Percentiles rank a stretch among this genome's conserved stretches.
phyloP scores from a whole-genome alignment of 768 basidiomycete species.

The Phylloporus rhodoxanthus region DNA sequence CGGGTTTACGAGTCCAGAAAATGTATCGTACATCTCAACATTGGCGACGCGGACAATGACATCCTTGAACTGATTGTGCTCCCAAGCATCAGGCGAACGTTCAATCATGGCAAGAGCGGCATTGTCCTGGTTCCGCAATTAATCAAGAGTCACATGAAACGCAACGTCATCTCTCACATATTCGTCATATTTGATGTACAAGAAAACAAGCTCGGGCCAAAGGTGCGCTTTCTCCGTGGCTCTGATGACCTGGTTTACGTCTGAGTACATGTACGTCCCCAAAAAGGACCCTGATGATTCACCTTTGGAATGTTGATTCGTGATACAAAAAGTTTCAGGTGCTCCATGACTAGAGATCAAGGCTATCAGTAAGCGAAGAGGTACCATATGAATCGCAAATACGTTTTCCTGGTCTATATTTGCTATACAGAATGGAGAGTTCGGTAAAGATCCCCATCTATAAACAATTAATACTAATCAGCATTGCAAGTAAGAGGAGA shows the following conservation, averaged over 20 bases:
- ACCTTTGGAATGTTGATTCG: conserved; percentile 98
- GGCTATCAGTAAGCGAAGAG: neutral
- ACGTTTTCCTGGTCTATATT: conserved; percentile 92
- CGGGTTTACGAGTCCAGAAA: neutral
- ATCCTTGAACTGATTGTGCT: conserved; percentile 99
- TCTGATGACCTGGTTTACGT: conserved; percentile 65
- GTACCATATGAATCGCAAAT: conserved; percentile 28
- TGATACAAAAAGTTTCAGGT: conserved; percentile 91
- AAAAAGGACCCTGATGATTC: neutral
- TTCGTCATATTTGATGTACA: conserved; percentile 98
- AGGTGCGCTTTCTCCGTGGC: conserved; percentile 94
- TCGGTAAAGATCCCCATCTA: conserved; percentile 98
- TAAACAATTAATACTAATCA: conserved; percentile 15
- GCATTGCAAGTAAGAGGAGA: neutral
- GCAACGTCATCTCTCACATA: conserved; percentile 45
- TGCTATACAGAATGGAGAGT: conserved; percentile 85
- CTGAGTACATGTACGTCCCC: neutral
- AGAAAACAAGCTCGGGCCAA: conserved; percentile 97
- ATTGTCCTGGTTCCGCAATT: conserved; percentile 62
- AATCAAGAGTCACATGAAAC: neutral
- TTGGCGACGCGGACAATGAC: conserved; percentile 95
- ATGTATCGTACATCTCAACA: conserved; percentile 75
- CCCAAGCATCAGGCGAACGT: conserved; percentile 96
- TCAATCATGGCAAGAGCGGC: conserved; percentile 99
- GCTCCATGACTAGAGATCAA: conserved; percentile 80